Percentiles rank a stretch among this genome's conserved stretches.
Conservation (phyloP, 2,329 filamentous ascomycete species). For the Pyricularia grisea region DNA sequence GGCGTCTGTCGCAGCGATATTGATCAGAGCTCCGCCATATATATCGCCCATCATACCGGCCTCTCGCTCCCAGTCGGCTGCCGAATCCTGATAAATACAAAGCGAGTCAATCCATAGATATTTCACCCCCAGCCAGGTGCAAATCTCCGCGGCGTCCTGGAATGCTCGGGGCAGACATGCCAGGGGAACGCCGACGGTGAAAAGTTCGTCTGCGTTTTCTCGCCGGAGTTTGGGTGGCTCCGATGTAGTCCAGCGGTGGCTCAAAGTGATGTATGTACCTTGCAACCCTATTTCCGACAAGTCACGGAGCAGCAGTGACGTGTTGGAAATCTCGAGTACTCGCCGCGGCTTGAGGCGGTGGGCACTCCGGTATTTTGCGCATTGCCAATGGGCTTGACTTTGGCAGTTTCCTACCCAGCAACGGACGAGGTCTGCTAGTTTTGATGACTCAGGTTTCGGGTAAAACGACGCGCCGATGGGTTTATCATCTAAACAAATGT, state of each 20-base stretch:
- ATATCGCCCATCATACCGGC: constrained; percentile 12
- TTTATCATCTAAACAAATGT: neutral
- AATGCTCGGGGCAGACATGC: constrained; percentile 7
- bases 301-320: neutral
- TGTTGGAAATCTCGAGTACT: neutral
- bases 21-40: constrained; percentile 10
- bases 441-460: neutral
- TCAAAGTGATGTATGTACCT: neutral
- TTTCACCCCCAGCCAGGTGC: constrained; percentile 6
- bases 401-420: neutral
- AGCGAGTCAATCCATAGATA: constrained; percentile 14
- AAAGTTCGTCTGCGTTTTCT: neutral
- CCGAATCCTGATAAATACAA: constrained; percentile 11
- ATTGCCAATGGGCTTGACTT: neutral
- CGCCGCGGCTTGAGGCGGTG: neutral
- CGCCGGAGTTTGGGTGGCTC: neutral
- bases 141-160: constrained; percentile 9
- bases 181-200: constrained; percentile 3
- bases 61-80: constrained; percentile 8
- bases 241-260: neutral
- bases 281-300: neutral
- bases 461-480: neutral
- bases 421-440: neutral
- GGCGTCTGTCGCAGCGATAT: constrained; percentile 5
- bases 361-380: neutral